Base-by-base conservation (phyloP, 2,329 filamentous ascomycete genomes). In the Colletotrichum simmondsii region DNA sequence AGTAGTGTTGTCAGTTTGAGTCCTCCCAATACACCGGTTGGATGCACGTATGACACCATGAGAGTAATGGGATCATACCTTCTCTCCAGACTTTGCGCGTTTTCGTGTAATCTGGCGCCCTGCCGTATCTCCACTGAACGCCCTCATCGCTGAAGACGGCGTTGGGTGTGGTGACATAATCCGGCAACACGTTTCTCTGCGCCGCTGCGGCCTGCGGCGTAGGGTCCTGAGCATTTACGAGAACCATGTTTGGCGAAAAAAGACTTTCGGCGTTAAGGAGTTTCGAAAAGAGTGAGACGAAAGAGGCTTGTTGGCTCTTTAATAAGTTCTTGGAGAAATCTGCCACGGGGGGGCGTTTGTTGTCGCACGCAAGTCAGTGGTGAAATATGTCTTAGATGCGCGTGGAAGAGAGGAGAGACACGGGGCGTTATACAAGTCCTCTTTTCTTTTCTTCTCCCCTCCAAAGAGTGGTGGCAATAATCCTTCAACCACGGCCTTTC, bases 31-130 rank as follows among this genome's bases (percentile, higher is more conserved):
- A 49, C 19, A 49, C 19, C 8, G 19, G 19, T 19, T n/a, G 6
- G 16, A 4, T n/a, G 8, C 19, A 49, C 19, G 19, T 19, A 49
- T 49, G 19, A n/a, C 42, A 8, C 8, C 3, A 19, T 42, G 37
- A 19, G 37, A 6, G 37, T 16, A 12, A 16, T 42, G 37, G 16
- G 19, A 49, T 49, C 42, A 81, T 80, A 92, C 91, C 90, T 77
- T 91, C 84, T 74, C 84, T 82, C 79, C 86, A 93, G 56, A 90
- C 85, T 70, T 87, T 86, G 49, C 91, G 85, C 2, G 91, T 93
- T 78, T 91, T 91, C 49, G 85, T 86, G 79, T 93, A 93, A 78
- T 93, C 90, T 1, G 91, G 91, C 14, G 70, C 46, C 49, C 70
- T 69, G 7, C 70, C 70, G 46, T 72, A 72, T 30, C 70, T 52